Evolutionary conservation across 306 rosid species (phyloP).

Genomic region (Dryas octopetala): DNA sequence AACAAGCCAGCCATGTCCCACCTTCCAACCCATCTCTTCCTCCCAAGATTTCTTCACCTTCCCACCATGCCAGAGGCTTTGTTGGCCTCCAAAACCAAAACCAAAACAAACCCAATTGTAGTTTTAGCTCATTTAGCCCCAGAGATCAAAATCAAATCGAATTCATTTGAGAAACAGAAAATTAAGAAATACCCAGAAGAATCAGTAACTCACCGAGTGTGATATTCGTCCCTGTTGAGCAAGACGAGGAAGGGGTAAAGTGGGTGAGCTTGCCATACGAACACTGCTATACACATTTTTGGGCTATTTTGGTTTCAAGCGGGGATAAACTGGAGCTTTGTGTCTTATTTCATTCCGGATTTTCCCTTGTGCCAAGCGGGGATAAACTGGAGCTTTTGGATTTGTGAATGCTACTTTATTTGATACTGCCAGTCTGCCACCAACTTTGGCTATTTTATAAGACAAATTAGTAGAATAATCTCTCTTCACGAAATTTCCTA

Average conservation of each 20-base stretch:
- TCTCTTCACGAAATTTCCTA: neutral
- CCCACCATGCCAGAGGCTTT: slow-evolving; percentile 67
- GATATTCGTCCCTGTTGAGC: slow-evolving; percentile 60
- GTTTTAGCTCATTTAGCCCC: neutral
- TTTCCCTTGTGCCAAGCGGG: slow-evolving; percentile 93
- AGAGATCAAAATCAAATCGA: neutral
- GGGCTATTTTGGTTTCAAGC: neutral
- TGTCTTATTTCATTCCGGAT: slow-evolving; percentile 74
- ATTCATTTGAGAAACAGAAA: neutral
- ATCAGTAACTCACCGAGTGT: slow-evolving; percentile 45
- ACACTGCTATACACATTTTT: slow-evolving; percentile 62
- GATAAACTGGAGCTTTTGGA: slow-evolving; percentile 91
- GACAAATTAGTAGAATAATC: neutral
- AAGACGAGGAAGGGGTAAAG: slow-evolving; percentile 54
- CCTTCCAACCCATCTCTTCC: slow-evolving; percentile 66
- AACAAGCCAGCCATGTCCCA: slow-evolving; percentile 79
- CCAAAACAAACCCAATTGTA: slow-evolving; percentile 2
- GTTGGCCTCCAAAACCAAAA: slow-evolving; percentile 46
- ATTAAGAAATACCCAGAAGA: neutral
- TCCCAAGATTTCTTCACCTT: slow-evolving; percentile 48
- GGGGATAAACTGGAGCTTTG: too few species aligned
- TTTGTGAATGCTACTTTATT: slow-evolving; percentile 57
- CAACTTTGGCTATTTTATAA: slow-evolving; percentile 67
- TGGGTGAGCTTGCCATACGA: slow-evolving; percentile 71
- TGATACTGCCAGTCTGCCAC: slow-evolving; percentile 49